These are phyloP conservation scores for Crithidia brevicula DNA, from an alignment of 208 protist species.

Conservation along the genomic window DNA sequence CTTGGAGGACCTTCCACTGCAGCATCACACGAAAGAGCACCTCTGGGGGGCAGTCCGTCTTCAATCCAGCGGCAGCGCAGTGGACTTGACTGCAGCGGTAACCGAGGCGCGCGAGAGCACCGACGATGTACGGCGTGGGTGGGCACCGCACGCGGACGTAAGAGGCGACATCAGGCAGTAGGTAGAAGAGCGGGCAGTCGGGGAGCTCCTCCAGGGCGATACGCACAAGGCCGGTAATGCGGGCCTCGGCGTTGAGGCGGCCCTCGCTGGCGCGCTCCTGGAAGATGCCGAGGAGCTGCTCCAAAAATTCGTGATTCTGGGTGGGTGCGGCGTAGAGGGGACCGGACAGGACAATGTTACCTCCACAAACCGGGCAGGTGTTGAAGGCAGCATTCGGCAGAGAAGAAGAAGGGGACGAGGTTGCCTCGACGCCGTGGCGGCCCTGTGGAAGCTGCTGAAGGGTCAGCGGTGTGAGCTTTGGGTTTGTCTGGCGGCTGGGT, in stretches of 20 bases:
- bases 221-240: slow-evolving; percentile 86
- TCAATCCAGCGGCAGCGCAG: slow-evolving; percentile 84
- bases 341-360: slow-evolving; percentile 80
- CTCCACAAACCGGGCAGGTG: slow-evolving; percentile 86
- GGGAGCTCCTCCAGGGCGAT: slow-evolving; percentile 87
- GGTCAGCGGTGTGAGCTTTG: slow-evolving; percentile 46
- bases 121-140: slow-evolving; percentile 73
- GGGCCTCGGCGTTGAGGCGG: slow-evolving; percentile 58
- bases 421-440: neutral
- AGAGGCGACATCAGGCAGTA: slow-evolving; percentile 71
- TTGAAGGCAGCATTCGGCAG: neutral
- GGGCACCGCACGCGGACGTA: slow-evolving; percentile 83
- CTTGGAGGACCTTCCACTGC: slow-evolving; percentile 62
- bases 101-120: slow-evolving; percentile 76
- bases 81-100: slow-evolving; percentile 94
- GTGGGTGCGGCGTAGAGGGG: slow-evolving; percentile 94
- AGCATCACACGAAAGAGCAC: slow-evolving; percentile 89
- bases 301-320: slow-evolving; percentile 85
- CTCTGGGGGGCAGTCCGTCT: slow-evolving; percentile 92
- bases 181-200: slow-evolving; percentile 88
- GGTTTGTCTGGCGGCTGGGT: slow-evolving; percentile 48
- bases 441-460: slow-evolving; percentile 28
- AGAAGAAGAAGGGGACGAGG: neutral
- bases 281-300: slow-evolving; percentile 65
- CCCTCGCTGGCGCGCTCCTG: slow-evolving; percentile 65